A percentile compares a stretch with the other conserved stretches of the same genome.
Evolutionary conservation across 208 protist species (phyloP).

Genomic region (Wallacemonas sp.): DNA sequence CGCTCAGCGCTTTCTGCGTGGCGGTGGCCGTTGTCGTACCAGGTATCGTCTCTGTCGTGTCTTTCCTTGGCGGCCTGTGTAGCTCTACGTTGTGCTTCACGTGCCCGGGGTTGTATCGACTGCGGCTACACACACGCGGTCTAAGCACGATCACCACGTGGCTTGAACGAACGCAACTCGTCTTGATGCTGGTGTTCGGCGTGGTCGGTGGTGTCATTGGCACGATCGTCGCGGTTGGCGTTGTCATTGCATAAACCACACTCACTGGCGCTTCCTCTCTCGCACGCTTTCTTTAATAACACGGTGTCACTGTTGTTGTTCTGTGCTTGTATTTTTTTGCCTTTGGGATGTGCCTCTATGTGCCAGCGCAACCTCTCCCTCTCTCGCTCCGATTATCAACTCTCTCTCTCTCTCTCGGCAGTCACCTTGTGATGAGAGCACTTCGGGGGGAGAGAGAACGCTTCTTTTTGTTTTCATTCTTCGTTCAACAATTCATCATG

Average conservation of each 20-base stretch:
- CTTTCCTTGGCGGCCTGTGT: constrained; percentile 62
- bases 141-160: constrained; percentile 18
- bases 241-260: background rate
- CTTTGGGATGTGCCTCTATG: constrained; percentile 7
- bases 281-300: constrained; percentile 11
- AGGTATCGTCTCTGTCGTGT: constrained; percentile 53
- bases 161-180: constrained; percentile 27
- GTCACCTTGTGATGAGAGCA: background rate
- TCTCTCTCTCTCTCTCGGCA: constrained; percentile 1
- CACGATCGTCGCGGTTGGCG: constrained; percentile 34
- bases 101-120: constrained; percentile 62
- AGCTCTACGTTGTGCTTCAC: constrained; percentile 63
- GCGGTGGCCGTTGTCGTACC: constrained; percentile 50
- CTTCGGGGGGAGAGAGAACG: background rate
- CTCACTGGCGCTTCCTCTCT: background rate
- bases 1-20: constrained; percentile 46
- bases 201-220: constrained; percentile 33
- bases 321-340: background rate
- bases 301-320: too few species aligned
- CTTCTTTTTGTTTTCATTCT: background rate
- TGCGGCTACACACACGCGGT: constrained; percentile 35
- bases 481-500: background rate
- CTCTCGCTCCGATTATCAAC: background rate
- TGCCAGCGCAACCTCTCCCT: background rate
- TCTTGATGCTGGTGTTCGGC: constrained; percentile 46